phyloP scores from a whole-genome alignment of 2,329 filamentous ascomycete species.

The Diaporthe australafricana region DNA sequence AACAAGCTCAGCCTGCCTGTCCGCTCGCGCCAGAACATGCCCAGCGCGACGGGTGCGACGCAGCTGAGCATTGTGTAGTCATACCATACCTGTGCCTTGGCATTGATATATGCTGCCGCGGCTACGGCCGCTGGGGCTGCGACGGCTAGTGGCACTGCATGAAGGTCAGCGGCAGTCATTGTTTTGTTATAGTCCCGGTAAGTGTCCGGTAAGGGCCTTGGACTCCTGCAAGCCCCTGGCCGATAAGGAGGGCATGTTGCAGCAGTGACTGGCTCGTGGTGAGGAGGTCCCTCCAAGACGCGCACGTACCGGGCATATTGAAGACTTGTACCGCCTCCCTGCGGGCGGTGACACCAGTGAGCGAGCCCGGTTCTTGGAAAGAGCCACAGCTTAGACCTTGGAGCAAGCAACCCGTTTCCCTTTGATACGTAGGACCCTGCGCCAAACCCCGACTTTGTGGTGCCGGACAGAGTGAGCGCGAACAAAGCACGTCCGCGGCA shows the following conservation, averaged over 20 bases:
- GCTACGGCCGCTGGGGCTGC: conserved; percentile 73
- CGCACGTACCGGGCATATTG: conserved; percentile 33
- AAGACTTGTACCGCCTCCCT: background rate
- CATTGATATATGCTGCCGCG: conserved; percentile 82
- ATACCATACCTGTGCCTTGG: conserved; percentile 73
- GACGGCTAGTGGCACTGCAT: conserved; percentile 62
- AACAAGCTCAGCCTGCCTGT: conserved; percentile 77
- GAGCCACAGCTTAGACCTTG: background rate
- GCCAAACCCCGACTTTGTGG: conserved; percentile 2
- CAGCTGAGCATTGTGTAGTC: conserved; percentile 72
- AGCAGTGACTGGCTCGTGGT: background rate
- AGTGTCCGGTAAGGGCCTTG: background rate
- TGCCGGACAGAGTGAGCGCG: background rate
- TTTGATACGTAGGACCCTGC: background rate
- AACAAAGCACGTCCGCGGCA: background rate
- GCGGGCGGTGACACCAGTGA: background rate
- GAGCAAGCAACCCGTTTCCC: background rate
- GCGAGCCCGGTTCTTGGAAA: background rate
- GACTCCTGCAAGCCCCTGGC: background rate
- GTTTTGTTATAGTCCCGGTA: background rate
- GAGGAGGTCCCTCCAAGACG: background rate
- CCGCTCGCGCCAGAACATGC: conserved; percentile 60
- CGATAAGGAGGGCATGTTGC: background rate
- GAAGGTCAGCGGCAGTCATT: conserved; percentile 33
- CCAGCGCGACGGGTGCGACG: conserved; percentile 58